These are phyloP conservation scores for Symbiotaphrina buchneri DNA, from an alignment of 495 filamentous ascomycete species.

Conservation along the genomic window DNA sequence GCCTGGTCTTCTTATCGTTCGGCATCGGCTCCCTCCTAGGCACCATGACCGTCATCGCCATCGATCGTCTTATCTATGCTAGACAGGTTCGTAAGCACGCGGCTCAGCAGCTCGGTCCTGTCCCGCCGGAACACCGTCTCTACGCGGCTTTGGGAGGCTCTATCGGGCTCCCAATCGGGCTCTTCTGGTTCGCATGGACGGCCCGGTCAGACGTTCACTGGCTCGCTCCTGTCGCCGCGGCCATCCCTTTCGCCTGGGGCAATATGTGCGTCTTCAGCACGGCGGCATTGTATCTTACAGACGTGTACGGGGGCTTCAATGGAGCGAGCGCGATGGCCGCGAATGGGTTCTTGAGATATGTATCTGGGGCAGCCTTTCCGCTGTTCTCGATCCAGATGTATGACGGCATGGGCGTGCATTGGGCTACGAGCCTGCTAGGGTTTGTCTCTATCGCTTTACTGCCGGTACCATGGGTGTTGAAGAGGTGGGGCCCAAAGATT, in stretches of 20 bases:
- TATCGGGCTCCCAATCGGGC: constrained; percentile 23
- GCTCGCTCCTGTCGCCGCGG: constrained; percentile 22
- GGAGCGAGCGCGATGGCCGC: constrained; percentile 38
- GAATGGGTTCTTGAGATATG: constrained; percentile 40
- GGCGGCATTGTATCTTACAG: constrained; percentile 25
- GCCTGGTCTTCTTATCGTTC: constrained; percentile 35
- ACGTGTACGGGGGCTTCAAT: constrained; percentile 32
- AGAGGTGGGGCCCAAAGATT: constrained; percentile 1
- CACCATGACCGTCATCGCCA: constrained; percentile 18
- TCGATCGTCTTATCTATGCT: constrained; percentile 20
- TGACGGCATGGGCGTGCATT: constrained; percentile 1
- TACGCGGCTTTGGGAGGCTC: constrained; percentile 37
- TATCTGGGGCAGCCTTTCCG: constrained; percentile 37
- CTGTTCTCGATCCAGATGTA: constrained; percentile 23
- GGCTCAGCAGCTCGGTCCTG: constrained; percentile 8
- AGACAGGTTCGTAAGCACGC: too few relatives aligned
- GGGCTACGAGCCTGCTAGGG: constrained; percentile 3
- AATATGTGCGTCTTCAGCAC: constrained; percentile 32
- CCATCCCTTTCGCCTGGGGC: constrained; percentile 43
- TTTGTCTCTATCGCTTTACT: constrained; percentile 2
- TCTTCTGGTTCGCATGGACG: constrained; percentile 29
- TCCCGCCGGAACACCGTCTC: constrained; percentile 31
- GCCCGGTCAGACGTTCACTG: constrained; percentile 14
- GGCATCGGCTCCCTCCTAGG: constrained; percentile 30
- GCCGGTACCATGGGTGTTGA: constrained; percentile 4